Evolutionary conservation across 305 asterid species (phyloP), one percentile per base, ranked within the genome.

Genomic region (Fraxinus nigra): DNA sequence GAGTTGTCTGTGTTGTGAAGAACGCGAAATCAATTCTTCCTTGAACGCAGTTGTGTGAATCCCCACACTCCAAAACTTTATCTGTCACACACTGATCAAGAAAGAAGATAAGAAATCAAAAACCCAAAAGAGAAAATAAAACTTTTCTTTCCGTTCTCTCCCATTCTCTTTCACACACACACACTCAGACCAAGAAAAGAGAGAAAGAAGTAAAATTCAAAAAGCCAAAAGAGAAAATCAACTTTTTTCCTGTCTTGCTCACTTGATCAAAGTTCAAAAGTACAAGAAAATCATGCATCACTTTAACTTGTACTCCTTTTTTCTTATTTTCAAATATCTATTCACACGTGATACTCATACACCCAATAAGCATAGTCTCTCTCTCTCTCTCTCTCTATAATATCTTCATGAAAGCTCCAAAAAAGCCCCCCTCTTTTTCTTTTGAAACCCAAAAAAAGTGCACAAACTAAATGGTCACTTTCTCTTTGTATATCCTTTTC

Each of bases 11-110:
- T 67, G 20, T 5, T 14, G 35, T 67, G 75, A 28, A 67, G 75
- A 67, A 30, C 22, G 85, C 79, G 84, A 83, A 78, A 83, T 76
- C 90, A 89, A 89, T 90, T 89, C 79, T 14, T 67, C 18, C 74
- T 67, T 67, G 18, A 67, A 67, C 18, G 74, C 16, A 28, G 37
- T 4, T 9, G 3, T 65, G 72, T 1, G n/a, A 13, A 65, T 65
- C 73, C 35, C 73, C 2, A 65, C 16, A 63, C 32, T 10, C 72
- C 72, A 63, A 63, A 10, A 2, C 37, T 28, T 65, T 26, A 34
- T 26, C 73, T 26, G 18, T 65, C 69, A 59, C 69, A 20, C 30
- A 20, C 54, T 43, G 16, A 43, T 43, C 5, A 43, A 63, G 26
- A 20, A 10, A 63, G 61, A 26, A n/a, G 20, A 28, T 24, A 26